These are phyloP conservation scores for Fusarium sp. DNA, from an alignment of 2,329 filamentous ascomycete species.

Conservation along the genomic window DNA sequence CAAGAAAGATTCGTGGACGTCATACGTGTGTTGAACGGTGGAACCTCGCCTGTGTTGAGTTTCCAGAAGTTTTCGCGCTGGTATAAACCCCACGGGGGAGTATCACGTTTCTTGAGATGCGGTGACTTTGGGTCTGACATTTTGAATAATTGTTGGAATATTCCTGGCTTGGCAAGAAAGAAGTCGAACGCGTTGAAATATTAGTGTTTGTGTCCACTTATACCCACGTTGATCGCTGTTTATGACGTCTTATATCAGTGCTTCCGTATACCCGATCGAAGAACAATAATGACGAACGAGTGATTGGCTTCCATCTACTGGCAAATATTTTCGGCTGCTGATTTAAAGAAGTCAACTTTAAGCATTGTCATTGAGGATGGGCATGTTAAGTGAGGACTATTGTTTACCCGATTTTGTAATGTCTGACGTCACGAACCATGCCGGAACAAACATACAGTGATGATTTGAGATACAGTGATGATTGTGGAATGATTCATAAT, in stretches of 20 bases:
- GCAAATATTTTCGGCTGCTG: not conserved
- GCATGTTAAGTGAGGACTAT: not conserved
- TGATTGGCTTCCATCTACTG: not conserved
- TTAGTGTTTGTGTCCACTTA: not conserved
- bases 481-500: not conserved
- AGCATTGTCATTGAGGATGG: not conserved
- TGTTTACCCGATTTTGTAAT: not conserved
- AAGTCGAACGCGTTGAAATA: accelerated
- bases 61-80: conserved; percentile 26
- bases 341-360: no score
- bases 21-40: conserved; percentile 21
- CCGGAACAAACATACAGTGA: not conserved
- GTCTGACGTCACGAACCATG: no score
- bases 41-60: conserved; percentile 1
- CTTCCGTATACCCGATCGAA: not conserved
- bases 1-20: accelerated
- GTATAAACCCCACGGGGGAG: conserved; percentile 14
- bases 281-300: conserved; percentile 2
- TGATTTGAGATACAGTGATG: not conserved
- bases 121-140: conserved; percentile 14
- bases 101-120: conserved; percentile 3
- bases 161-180: not conserved
- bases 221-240: not conserved
- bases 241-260: conserved; percentile 1
- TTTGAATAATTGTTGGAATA: accelerated